phyloP scores from a whole-genome alignment of 2,329 filamentous ascomycete species.

The Harringtonia lauricola region DNA sequence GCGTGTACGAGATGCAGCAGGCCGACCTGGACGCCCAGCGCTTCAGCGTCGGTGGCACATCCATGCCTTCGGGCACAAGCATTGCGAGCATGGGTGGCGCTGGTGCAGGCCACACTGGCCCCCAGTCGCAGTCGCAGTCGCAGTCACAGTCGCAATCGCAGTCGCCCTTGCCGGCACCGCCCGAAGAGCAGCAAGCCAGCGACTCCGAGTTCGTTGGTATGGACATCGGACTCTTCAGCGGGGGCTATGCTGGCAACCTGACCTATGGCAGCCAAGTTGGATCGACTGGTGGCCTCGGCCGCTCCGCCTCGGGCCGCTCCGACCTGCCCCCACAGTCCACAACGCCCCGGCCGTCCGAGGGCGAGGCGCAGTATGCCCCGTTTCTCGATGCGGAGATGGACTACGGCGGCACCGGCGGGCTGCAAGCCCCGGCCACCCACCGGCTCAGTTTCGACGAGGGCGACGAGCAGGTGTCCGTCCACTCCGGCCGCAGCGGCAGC shows the following conservation, averaged over 20 bases:
- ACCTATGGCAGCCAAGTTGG: conserved; percentile 37
- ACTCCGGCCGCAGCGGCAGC: conserved; percentile 45
- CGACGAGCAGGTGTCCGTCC: conserved; percentile 59
- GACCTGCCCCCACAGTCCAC: conserved; percentile 37
- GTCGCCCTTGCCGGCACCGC: conserved; percentile 31
- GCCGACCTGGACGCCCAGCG: conserved; percentile 68
- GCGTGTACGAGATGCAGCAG: conserved; percentile 71
- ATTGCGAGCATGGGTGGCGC: neutral
- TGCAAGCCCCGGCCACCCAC: conserved; percentile 63
- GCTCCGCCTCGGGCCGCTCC: conserved; percentile 21
- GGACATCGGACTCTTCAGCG: conserved; percentile 65
- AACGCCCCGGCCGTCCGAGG: conserved; percentile 26
- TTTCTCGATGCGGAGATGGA: conserved; percentile 63
- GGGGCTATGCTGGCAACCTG: conserved; percentile 50
- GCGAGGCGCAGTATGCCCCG: conserved; percentile 23
- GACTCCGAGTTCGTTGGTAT: conserved; percentile 64
- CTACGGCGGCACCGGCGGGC: conserved; percentile 79
- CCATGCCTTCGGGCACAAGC: conserved; percentile 19
- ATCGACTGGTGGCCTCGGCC: conserved; percentile 13
- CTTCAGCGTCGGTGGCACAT: conserved; percentile 40
- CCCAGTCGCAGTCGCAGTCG: conserved; percentile 1
- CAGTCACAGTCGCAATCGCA: conserved; percentile 9
- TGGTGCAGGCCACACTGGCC: conserved; percentile 1
- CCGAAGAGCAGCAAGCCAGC: conserved; percentile 38
- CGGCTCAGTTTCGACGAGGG: conserved; percentile 87